Evolutionary conservation across 768 basidiomycete genomes (phyloP).

Genomic region (Kockovaella imperatae): DNA sequence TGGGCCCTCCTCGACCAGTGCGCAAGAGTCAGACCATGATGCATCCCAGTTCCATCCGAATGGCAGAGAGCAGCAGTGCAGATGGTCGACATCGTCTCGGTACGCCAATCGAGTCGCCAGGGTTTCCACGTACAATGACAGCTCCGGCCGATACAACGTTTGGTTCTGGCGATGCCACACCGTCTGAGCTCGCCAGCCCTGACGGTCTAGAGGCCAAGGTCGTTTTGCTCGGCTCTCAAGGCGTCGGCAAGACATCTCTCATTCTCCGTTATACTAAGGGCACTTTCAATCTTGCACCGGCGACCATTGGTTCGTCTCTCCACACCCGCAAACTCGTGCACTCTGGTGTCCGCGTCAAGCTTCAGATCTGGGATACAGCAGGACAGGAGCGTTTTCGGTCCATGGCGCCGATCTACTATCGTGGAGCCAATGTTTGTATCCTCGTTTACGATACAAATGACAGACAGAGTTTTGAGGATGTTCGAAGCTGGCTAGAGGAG

Average conservation of each 20-base stretch:
- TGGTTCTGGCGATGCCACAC: constrained; percentile 8
- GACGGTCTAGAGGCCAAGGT: constrained; percentile 42
- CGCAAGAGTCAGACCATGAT: constrained; percentile 21
- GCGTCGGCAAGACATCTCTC: constrained; percentile 41
- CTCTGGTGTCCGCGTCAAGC: constrained; percentile 28
- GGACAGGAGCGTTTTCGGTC: constrained; percentile 42
- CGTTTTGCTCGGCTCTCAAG: constrained; percentile 39
- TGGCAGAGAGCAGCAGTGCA: constrained; percentile 19
- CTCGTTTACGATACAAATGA: constrained; percentile 38
- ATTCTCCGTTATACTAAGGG: constrained; percentile 38
- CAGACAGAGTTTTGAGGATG: constrained; percentile 33
- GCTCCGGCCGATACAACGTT: constrained; percentile 4
- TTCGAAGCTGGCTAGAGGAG: constrained; percentile 36
- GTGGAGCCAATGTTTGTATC: constrained; percentile 38
- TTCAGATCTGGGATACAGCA: constrained; percentile 44
- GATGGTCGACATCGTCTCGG: constrained; percentile 12
- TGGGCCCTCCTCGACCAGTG: constrained; percentile 18
- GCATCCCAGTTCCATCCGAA: constrained; percentile 16
- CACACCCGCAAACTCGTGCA: constrained; percentile 39
- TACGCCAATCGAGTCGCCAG: constrained; percentile 7
- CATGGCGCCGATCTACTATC: constrained; percentile 42
- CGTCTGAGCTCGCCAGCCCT: constrained; percentile 28
- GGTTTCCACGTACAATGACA: constrained; percentile 8
- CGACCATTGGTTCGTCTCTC: constrained; percentile 36
- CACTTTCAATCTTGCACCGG: constrained; percentile 15